A percentile compares a stretch with the other conserved stretches of the same genome.
phyloP scores from a whole-genome alignment of 2,329 filamentous ascomycete genomes.

The Diplocarpon rosae region DNA sequence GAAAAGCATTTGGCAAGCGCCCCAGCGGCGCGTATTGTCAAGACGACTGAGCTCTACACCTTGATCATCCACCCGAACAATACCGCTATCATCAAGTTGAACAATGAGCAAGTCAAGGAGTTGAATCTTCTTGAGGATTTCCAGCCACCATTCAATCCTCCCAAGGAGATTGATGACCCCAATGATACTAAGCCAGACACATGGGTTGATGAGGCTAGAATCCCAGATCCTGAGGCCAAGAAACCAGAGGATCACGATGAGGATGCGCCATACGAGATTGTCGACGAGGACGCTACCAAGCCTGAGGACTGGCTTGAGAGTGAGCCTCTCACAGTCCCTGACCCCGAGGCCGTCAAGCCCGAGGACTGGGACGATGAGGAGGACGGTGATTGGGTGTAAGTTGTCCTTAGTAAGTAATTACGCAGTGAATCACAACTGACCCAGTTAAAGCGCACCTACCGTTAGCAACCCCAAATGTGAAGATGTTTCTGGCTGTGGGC shows the following conservation, averaged over 20 bases:
- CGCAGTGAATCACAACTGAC: background rate
- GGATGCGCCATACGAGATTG: slow-evolving; percentile 91
- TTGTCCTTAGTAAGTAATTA: too few species aligned
- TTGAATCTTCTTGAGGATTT: slow-evolving; percentile 94
- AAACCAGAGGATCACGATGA: slow-evolving; percentile 99
- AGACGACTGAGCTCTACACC: slow-evolving; percentile 91
- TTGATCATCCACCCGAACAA: slow-evolving; percentile 95
- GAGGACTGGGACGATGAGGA: slow-evolving; percentile 99
- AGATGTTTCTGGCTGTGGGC: slow-evolving; percentile 85
- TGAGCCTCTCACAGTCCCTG: slow-evolving; percentile 71
- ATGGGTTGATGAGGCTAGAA: slow-evolving; percentile 92
- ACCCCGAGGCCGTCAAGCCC: slow-evolving; percentile 93
- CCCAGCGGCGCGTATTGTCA: slow-evolving; percentile 77
- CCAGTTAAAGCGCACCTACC: slow-evolving; percentile 45
- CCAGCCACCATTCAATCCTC: slow-evolving; percentile 82
- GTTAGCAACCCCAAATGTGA: slow-evolving; percentile 94
- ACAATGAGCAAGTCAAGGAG: slow-evolving; percentile 78
- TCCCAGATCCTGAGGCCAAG: slow-evolving; percentile 80
- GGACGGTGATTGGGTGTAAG: slow-evolving; percentile 82
- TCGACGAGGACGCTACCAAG: slow-evolving; percentile 82
- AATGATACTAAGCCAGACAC: slow-evolving; percentile 89
- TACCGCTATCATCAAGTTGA: slow-evolving; percentile 84
- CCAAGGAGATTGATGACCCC: slow-evolving; percentile 86
- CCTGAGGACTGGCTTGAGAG: slow-evolving; percentile 94
- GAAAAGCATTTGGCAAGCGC: slow-evolving; percentile 93